Evolutionary conservation across 164 flowering plant species (phyloP).

Genomic region (Kingdonia uniflora): DNA sequence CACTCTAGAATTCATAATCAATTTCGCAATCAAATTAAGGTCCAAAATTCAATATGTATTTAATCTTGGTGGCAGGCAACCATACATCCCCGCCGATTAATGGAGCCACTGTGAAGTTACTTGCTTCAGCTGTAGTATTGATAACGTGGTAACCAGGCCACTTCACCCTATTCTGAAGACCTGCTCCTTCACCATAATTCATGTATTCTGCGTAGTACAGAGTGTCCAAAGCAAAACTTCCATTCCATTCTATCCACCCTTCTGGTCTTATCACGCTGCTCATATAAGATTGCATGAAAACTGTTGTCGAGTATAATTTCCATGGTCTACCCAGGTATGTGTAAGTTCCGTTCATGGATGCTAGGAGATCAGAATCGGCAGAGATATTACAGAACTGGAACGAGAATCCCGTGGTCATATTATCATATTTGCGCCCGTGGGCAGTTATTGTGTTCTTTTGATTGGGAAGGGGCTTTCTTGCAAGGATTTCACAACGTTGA

Average conservation of each 20-base stretch:
- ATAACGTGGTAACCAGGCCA: constrained; percentile 20
- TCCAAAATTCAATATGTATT: background rate
- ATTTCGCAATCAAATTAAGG: too few species aligned
- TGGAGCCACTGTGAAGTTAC: constrained; percentile 2
- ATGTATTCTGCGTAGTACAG: constrained; percentile 20
- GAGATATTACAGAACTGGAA: constrained; percentile 6
- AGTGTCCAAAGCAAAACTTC: constrained; percentile 11
- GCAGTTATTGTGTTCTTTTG: constrained; percentile 12
- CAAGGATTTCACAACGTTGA: constrained; percentile 9
- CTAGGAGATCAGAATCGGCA: constrained; percentile 2
- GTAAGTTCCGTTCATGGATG: background rate
- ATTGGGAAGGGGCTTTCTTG: constrained; percentile 8
- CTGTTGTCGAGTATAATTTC: constrained; percentile 17
- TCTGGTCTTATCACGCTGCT: constrained; percentile 9
- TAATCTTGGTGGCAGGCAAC: background rate
- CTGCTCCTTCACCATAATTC: constrained; percentile 18
- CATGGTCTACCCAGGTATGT: constrained; percentile 20
- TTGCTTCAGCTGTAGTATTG: background rate
- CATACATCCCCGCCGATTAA: constrained; percentile 7
- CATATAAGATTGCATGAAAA: constrained; percentile 15
- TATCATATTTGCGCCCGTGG: constrained; percentile 8
- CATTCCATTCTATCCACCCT: constrained; percentile 21
- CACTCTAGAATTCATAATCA: too few species aligned
- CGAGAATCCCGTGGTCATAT: constrained; percentile 12
- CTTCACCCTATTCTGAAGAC: constrained; percentile 1